Evolutionary conservation across 2,329 filamentous ascomycete genomes (phyloP).

Genomic region (Triangularia setosa): DNA sequence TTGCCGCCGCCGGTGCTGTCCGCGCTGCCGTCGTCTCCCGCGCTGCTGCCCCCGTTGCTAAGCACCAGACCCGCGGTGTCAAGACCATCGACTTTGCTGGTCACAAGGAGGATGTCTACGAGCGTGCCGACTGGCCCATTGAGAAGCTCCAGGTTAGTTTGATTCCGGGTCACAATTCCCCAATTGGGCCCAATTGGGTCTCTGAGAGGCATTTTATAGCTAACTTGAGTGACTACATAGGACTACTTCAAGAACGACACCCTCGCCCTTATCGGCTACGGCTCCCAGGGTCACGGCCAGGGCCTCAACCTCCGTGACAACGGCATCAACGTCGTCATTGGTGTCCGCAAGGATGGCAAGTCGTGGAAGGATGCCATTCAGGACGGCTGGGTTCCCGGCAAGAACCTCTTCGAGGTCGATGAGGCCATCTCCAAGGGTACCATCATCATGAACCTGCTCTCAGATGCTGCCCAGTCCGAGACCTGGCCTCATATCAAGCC

Average conservation of each 20-base stretch:
- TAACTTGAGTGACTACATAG: slow-evolving; percentile 40
- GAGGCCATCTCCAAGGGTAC: slow-evolving; percentile 91
- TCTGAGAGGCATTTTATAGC: background rate
- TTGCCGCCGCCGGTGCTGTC: slow-evolving; percentile 55
- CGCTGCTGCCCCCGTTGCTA: slow-evolving; percentile 38
- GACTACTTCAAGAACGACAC: slow-evolving; percentile 99
- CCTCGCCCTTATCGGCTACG: slow-evolving; percentile 97
- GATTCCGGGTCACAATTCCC: background rate
- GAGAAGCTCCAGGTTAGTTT: slow-evolving; percentile 90
- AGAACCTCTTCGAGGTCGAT: slow-evolving; percentile 98
- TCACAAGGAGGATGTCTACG: slow-evolving; percentile 89
- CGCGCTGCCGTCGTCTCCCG: slow-evolving; percentile 48
- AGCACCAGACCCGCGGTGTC: slow-evolving; percentile 74
- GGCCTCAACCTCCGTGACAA: slow-evolving; percentile 99
- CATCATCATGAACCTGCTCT: slow-evolving; percentile 98
- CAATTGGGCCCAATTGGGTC: background rate
- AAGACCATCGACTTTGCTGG: slow-evolving; percentile 99
- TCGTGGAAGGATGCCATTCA: slow-evolving; percentile 97
- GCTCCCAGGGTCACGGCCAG: slow-evolving; percentile 96
- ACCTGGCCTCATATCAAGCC: slow-evolving; percentile 99
- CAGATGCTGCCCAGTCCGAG: slow-evolving; percentile 96
- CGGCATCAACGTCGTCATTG: slow-evolving; percentile 97
- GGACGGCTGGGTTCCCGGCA: slow-evolving; percentile 97
- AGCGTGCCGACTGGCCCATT: slow-evolving; percentile 96
- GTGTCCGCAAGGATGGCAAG: slow-evolving; percentile 95